Base-by-base conservation (phyloP, 306 rosid species). In the Alnus glutinosa region DNA sequence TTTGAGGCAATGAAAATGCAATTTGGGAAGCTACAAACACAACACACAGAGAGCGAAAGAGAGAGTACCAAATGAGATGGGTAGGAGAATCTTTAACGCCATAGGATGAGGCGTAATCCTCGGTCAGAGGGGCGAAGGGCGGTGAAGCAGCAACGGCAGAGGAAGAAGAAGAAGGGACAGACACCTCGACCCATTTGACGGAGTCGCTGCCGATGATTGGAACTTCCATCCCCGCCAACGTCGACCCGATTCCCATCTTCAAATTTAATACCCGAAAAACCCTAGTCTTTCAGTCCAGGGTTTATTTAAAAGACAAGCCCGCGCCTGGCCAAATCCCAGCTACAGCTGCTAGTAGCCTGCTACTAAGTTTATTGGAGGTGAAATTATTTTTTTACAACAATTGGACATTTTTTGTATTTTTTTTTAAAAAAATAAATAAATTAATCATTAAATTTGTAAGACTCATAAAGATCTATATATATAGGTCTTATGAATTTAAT, bases 181-280 rank as follows among this genome's bases (percentile, higher is more conserved):
- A 80, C 69, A 95, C 78, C 15, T 90, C 93, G 32, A 85, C 78
- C 92, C 97, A 95, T 14, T 83, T 91, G 47, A 90, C 71, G 37
- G 90, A 71, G 55, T 95, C 96, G 81, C 90, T 88, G 77, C 93
- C 93, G 77, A 84, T 81, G 64, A 92, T 37, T 0, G 98, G 94
- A 23, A 93, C 97, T 80, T 95, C 98, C 79, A 86, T 86, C 42
- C 92, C 98, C 1, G 78, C 87, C 81, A 90, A 77, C 30, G 91
- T 70, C 69, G 88, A 83, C 34, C 84, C 16, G 23, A 69, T 83
- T 79, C 87, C 96, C 96, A 90, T 90, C 54, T 70, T 66, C 39
- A 10, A 58, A 9, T 84, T 37, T 64, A 64, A 74, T 83, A 88
- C 83, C 89, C 89, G 89, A 83, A 83, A 34, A 8, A 75, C 14